Conservation (phyloP, 371 early-diverging fungal species). For the Mortierella sp. region DNA sequence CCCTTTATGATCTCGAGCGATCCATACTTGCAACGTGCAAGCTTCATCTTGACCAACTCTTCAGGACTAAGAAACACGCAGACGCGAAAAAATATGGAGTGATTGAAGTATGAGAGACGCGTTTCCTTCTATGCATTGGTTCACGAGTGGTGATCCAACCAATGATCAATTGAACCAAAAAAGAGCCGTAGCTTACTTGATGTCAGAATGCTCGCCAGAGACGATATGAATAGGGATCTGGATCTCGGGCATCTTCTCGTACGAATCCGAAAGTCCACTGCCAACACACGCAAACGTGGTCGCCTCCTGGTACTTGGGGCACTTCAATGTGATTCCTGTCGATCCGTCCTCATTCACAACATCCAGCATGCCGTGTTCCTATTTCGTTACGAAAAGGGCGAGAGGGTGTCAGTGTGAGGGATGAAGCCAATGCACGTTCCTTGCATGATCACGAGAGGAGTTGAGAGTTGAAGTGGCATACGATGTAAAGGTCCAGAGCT, state of each 20-base stretch:
- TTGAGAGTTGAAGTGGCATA: not conserved
- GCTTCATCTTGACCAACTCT: conserved; percentile 30
- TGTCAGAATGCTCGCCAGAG: conserved; percentile 37
- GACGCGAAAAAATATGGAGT: no score
- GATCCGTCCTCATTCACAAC: conserved; percentile 17
- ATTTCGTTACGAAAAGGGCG: not conserved
- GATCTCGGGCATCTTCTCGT: conserved; percentile 33
- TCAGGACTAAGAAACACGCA: conserved; percentile 4
- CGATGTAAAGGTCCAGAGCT: conserved; percentile 31
- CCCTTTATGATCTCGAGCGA: conserved; percentile 23
- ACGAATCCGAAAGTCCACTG: conserved; percentile 36
- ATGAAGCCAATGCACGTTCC: not conserved
- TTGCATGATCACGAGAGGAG: not conserved
- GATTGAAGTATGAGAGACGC: not conserved
- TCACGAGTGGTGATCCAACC: not conserved
- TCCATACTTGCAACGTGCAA: conserved; percentile 22
- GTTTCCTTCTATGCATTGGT: not conserved
- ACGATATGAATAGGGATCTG: conserved; percentile 44
- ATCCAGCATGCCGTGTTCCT: conserved; percentile 27
- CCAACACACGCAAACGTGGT: conserved; percentile 40
- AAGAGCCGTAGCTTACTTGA: conserved; percentile 41
- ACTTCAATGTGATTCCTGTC: conserved; percentile 27
- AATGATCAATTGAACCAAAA: not conserved
- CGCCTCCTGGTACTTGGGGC: conserved; percentile 41
- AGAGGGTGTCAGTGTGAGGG: not conserved